Percentiles rank a stretch among this genome's conserved stretches.
phyloP scores from a whole-genome alignment of 495 filamentous ascomycete genomes.

The Massariosphaeria phaeospora region DNA sequence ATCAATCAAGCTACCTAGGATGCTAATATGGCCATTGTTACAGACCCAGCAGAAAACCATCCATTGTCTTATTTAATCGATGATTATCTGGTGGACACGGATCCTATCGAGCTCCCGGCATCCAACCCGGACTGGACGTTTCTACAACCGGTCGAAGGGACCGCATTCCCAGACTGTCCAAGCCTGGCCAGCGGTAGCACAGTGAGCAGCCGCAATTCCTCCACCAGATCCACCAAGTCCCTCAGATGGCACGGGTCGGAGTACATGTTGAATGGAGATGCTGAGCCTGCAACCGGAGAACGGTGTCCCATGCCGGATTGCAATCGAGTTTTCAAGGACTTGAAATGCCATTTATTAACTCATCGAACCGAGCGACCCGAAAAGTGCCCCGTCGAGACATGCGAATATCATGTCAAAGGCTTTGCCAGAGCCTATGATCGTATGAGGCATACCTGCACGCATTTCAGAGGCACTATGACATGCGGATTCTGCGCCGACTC shows the following conservation, averaged over 20 bases:
- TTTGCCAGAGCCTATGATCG: slow-evolving; percentile 15
- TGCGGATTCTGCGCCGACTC: slow-evolving; percentile 25
- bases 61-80: no score
- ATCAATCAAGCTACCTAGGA: no score
- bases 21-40: no score
- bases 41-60: no score
- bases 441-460: slow-evolving; percentile 17
- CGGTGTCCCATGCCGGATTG: slow-evolving; percentile 1
- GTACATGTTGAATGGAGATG: background rate
- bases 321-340: slow-evolving; percentile 5
- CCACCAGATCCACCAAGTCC: slow-evolving; percentile 14
- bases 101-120: no score
- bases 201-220: slow-evolving; percentile 16
- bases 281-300: background rate
- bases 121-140: slow-evolving; percentile 22
- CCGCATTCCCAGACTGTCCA: background rate
- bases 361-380: slow-evolving; percentile 14
- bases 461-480: slow-evolving; percentile 17
- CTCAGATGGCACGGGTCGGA: background rate
- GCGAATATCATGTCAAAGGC: slow-evolving; percentile 25
- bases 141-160: background rate
- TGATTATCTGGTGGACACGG: no score
- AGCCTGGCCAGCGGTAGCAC: slow-evolving; percentile 18
- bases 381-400: slow-evolving; percentile 25
- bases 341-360: slow-evolving; percentile 12